A percentile compares a stretch with the other conserved stretches of the same genome.
phyloP scores from a whole-genome alignment of 345 rosid species.

The Eucalyptus erythrocorys region DNA sequence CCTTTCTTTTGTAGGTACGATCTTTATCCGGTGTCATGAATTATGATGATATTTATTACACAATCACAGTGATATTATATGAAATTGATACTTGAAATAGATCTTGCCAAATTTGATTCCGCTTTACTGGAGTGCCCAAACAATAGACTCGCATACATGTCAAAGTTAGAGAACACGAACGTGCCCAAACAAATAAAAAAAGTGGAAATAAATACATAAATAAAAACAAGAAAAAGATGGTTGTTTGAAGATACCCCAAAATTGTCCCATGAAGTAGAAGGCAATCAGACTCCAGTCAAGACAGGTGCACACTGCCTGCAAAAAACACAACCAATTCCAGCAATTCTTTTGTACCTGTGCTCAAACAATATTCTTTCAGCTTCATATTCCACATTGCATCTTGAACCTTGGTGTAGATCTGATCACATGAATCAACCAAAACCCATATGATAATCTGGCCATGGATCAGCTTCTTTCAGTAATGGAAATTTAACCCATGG shows the following conservation, averaged over 20 bases:
- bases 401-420: not conserved
- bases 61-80: accelerated
- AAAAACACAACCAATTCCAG: not conserved
- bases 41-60: not conserved
- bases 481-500: not conserved
- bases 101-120: not conserved
- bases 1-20: not conserved
- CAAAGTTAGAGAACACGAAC: not conserved
- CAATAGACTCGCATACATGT: not conserved
- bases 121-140: accelerated
- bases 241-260: not conserved
- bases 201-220: not conserved
- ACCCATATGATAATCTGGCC: not conserved
- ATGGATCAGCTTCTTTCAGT: not conserved
- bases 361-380: not conserved
- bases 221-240: too few relatives aligned
- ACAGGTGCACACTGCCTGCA: not conserved
- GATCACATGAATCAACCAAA: not conserved
- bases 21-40: accelerated
- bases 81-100: not conserved
- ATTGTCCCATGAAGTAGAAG: not conserved
- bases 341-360: not conserved
- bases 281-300: not conserved
- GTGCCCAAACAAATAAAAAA: accelerated
- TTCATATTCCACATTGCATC: not conserved